These are phyloP conservation scores for Candida bentonensis DNA, from an alignment of 805 yeast genomes.

Conservation along the genomic window DNA sequence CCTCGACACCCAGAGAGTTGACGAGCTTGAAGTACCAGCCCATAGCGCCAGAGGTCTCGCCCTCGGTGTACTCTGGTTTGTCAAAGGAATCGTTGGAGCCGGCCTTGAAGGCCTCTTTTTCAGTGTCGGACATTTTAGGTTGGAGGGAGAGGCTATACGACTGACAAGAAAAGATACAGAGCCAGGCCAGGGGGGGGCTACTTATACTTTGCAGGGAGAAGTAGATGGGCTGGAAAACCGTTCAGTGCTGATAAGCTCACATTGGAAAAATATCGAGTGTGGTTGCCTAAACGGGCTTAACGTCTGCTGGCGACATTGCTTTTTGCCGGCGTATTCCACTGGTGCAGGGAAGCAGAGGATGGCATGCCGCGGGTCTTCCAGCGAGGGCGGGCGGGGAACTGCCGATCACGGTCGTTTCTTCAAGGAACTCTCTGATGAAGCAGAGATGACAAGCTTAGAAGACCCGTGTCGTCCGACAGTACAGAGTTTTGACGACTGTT, in stretches of 20 bases:
- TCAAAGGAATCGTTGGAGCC: background rate
- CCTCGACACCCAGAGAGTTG: constrained; percentile 27
- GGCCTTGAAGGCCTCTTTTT: background rate
- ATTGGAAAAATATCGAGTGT: background rate
- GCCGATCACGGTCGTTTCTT: no score
- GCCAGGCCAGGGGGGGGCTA: background rate
- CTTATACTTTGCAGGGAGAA: background rate
- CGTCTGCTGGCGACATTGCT: background rate
- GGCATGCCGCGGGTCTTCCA: no score
- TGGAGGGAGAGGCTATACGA: background rate
- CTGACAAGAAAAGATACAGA: background rate
- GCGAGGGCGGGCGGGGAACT: no score
- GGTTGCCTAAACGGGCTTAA: background rate
- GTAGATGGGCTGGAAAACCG: background rate
- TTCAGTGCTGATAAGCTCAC: constrained; percentile 1
- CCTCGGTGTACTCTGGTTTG: background rate
- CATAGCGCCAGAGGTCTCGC: background rate
- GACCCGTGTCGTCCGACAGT: no score
- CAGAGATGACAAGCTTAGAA: no score
- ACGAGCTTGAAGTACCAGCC: constrained; percentile 3
- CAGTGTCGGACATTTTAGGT: background rate
- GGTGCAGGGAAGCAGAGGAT: no score
- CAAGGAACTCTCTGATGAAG: no score
- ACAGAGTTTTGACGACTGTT: no score
- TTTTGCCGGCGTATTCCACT: no score